phyloP scores from a whole-genome alignment of 768 basidiomycete genomes.

The Mrakia frigida region DNA sequence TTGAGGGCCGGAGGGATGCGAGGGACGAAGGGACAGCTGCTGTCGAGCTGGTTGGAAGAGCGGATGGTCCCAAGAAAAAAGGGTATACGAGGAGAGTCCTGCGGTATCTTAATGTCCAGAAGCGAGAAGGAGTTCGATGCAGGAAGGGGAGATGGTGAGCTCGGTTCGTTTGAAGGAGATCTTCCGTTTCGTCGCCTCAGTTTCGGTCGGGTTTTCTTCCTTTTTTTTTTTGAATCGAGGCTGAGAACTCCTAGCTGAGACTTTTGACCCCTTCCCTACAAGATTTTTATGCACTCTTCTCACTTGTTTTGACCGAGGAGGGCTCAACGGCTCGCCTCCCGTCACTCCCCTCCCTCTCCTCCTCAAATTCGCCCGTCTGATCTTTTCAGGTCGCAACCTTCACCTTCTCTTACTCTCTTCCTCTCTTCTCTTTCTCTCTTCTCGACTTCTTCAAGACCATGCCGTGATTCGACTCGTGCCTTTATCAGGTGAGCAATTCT shows the following conservation, averaged over 20 bases:
- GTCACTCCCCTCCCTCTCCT: too few relatives aligned
- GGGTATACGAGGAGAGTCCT: background rate
- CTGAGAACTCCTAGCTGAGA: too few relatives aligned
- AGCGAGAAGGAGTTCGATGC: background rate
- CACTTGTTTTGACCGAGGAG: too few relatives aligned
- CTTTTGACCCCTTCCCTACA: too few relatives aligned
- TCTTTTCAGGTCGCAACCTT: background rate
- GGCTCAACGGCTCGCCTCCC: too few relatives aligned
- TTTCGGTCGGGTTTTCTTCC: background rate
- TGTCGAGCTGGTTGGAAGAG: background rate
- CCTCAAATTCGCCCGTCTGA: too few relatives aligned
- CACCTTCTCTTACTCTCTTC: too few relatives aligned
- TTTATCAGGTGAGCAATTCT: slow-evolving; percentile 3
- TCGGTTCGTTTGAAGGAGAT: background rate
- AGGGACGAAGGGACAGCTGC: background rate
- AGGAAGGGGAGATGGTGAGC: background rate
- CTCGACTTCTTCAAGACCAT: background rate
- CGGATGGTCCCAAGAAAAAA: too few relatives aligned
- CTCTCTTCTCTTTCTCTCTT: background rate
- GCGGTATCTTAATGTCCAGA: background rate
- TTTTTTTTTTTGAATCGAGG: background rate
- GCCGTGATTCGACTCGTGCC: background rate
- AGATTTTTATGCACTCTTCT: too few relatives aligned
- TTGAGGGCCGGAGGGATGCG: background rate
- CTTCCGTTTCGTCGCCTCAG: background rate